Evolutionary conservation across 148 eudicot genomes (phyloP).

Genomic region (Arctostaphylos glauca): DNA sequence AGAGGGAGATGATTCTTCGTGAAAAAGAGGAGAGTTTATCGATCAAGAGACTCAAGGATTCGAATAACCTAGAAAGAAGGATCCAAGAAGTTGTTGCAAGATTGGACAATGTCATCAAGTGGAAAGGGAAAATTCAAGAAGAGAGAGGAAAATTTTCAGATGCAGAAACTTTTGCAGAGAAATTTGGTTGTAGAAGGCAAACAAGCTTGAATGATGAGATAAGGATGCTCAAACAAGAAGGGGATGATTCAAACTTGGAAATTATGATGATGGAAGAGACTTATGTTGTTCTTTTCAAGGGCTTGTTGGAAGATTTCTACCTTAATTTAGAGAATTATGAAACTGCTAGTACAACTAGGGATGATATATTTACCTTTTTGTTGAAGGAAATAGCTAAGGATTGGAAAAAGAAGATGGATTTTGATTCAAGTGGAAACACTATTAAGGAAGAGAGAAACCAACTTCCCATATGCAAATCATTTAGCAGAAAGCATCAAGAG

Average conservation of each 20-base stretch:
- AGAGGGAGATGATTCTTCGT: slow-evolving; percentile 25
- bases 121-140: slow-evolving; percentile 18
- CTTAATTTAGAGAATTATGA: slow-evolving; percentile 22
- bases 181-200: neutral
- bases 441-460: slow-evolving; percentile 9
- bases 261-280: slow-evolving; percentile 30
- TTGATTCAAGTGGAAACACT: neutral
- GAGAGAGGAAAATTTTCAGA: neutral
- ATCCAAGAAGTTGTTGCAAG: slow-evolving; percentile 28
- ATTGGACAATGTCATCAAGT: slow-evolving; percentile 35
- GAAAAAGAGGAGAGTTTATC: slow-evolving; percentile 23
- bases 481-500: neutral
- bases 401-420: slow-evolving; percentile 1
- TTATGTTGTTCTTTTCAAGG: slow-evolving; percentile 24
- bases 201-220: slow-evolving; percentile 13
- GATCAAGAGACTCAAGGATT: slow-evolving; percentile 17
- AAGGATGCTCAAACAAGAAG: slow-evolving; percentile 23
- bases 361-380: slow-evolving; percentile 3
- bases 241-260: slow-evolving; percentile 27
- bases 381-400: slow-evolving; percentile 15
- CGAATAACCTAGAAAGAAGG: slow-evolving; percentile 21
- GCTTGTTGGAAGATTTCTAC: slow-evolving; percentile 27
- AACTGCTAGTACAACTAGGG: slow-evolving; percentile 6
- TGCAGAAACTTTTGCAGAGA: neutral
- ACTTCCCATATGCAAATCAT: slow-evolving; percentile 11